These are phyloP conservation scores for Aspergillus spinulosporus DNA, from an alignment of 2,329 filamentous ascomycete species.

Conservation along the genomic window DNA sequence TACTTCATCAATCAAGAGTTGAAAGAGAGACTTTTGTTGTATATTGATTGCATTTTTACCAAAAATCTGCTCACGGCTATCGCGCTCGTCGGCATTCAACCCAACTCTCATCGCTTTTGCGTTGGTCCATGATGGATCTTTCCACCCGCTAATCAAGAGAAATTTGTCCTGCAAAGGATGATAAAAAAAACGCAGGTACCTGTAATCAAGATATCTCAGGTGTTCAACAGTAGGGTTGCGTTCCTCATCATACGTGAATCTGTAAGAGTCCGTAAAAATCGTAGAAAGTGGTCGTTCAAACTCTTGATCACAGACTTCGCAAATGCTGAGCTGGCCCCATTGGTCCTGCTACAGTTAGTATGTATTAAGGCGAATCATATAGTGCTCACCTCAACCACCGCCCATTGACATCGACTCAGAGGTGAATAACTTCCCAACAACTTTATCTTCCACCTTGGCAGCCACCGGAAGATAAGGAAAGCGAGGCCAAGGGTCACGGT, in stretches of 20 bases:
- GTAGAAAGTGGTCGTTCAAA: slow-evolving; percentile 66
- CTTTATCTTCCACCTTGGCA: slow-evolving; percentile 81
- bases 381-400: slow-evolving; percentile 73
- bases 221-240: slow-evolving; percentile 74
- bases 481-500: slow-evolving; percentile 71
- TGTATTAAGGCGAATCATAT: background rate
- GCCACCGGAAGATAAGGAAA: slow-evolving; percentile 84
- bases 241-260: slow-evolving; percentile 64
- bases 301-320: slow-evolving; percentile 61
- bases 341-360: slow-evolving; percentile 61
- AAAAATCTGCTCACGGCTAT: slow-evolving; percentile 79
- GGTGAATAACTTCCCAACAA: slow-evolving; percentile 69
- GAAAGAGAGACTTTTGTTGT: slow-evolving; percentile 78
- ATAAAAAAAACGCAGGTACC: slow-evolving; percentile 90
- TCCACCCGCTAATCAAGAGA: slow-evolving; percentile 83
- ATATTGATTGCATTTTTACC: slow-evolving; percentile 90
- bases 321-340: slow-evolving; percentile 88
- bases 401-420: slow-evolving; percentile 79
- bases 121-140: slow-evolving; percentile 85
- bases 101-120: slow-evolving; percentile 73
- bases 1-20: slow-evolving; percentile 87
- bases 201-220: slow-evolving; percentile 81
- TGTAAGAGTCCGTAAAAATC: slow-evolving; percentile 54
- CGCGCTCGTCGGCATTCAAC: slow-evolving; percentile 85
- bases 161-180: slow-evolving; percentile 90